Conservation (phyloP, 1,139 yeast species). For the Debaryomyces nepalensis region DNA sequence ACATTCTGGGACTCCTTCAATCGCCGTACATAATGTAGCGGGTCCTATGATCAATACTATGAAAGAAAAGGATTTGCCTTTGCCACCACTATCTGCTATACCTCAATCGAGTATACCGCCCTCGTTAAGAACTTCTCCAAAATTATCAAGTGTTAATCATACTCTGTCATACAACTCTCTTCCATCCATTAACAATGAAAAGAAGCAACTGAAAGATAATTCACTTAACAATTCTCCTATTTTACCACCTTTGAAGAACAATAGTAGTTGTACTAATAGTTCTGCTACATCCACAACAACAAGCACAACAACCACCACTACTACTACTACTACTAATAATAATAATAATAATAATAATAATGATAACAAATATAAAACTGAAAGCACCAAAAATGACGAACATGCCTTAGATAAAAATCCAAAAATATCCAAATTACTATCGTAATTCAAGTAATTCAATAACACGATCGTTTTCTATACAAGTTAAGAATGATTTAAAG, state of each 20-base stretch:
- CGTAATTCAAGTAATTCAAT: slow-evolving; percentile 20
- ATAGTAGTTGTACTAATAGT: no score
- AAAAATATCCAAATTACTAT: slow-evolving; percentile 35
- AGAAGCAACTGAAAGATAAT: slow-evolving; percentile 1
- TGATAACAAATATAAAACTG: no score
- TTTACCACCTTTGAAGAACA: slow-evolving; percentile 14
- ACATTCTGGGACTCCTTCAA: slow-evolving; percentile 10
- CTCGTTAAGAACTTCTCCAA: slow-evolving; percentile 12
- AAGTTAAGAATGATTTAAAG: no score
- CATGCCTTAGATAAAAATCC: slow-evolving; percentile 38
- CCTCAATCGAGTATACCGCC: slow-evolving; percentile 1
- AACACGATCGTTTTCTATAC: no score
- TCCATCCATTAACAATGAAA: slow-evolving; percentile 6
- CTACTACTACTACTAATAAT: no score
- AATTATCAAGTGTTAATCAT: slow-evolving; percentile 10
- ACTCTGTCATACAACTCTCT: slow-evolving; percentile 14
- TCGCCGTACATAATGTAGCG: slow-evolving; percentile 9
- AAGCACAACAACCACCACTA: no score
- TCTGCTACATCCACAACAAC: no score
- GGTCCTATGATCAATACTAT: background rate
- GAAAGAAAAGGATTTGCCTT: slow-evolving; percentile 10
- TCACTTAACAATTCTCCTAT: slow-evolving; percentile 12
- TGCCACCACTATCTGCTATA: slow-evolving; percentile 9
- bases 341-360: no score
- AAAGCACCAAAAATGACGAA: no score